Evolutionary conservation across 2,329 filamentous ascomycete genomes (phyloP), one percentile per base, ranked within the genome.

Genomic region (Lasiodiplodia hormozganensis): DNA sequence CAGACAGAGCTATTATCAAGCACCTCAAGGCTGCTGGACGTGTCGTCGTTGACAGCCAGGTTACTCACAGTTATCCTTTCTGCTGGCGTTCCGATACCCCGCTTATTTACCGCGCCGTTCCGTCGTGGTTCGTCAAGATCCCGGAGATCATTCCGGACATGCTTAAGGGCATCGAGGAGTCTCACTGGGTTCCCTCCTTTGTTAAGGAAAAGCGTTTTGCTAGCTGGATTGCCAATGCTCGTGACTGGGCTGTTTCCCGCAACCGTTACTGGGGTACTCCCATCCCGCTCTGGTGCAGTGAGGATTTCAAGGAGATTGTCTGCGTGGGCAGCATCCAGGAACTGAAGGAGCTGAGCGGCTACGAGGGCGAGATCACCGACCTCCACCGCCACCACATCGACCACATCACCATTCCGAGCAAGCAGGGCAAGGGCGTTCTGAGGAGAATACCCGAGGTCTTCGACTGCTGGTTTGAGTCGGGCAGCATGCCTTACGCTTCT

Each of bases 181-280:
- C 94, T 8, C 92, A 96, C 77, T 98, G 95, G 95, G 93, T 97
- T 1, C 95, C 95, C 1, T 89, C 87, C 1, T 92, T 92, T 73
- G 94, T 98, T 70, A 97, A 97, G 80, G 94, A 97, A 75, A 92
- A 90, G 77, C 89, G 95, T 16, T 98, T 98, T 75, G 88, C 90
- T 56, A 96, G 90, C 82, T 97, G 95, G 95, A 95, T 98, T 71
- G 85, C 87, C 69, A 95, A 95, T 76, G 94, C 95, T 16, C 90
- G 91, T 69, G 95, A 98, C 80, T 98, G 95, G 95, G 97, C 97
- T 77, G 91, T 98, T 38, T 96, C 93, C 66, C 87, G 95, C 72
- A 97, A 97, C 79, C 88, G 95, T 68, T 98, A 96, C 81, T 97
- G 95, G 95, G 95, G 95, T 62, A 97, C 94, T 0, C 94, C 94